These are phyloP conservation scores for Chaetomium strumarium DNA, from an alignment of 2,329 filamentous ascomycete species.

Conservation along the genomic window DNA sequence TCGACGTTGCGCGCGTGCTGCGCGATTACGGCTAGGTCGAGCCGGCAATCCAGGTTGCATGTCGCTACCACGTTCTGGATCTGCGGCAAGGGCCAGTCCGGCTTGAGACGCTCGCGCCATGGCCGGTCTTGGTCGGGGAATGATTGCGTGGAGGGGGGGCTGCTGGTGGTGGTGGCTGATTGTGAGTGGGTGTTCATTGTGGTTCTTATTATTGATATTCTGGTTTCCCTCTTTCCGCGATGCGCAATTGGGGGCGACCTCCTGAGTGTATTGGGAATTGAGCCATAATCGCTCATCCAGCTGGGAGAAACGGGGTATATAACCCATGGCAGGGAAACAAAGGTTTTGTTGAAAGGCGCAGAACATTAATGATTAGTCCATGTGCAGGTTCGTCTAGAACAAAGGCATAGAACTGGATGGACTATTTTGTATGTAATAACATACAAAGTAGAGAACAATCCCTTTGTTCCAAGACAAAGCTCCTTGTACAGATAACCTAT, in stretches of 20 bases:
- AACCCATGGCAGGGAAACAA: no score
- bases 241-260: no score
- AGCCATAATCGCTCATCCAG: no score
- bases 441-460: no score
- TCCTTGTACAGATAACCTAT: no score
- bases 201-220: neutral
- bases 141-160: neutral
- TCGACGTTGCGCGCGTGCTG: conserved; percentile 92
- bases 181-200: neutral
- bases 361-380: no score
- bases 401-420: no score
- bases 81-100: conserved; percentile 16
- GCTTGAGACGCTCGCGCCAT: conserved; percentile 4
- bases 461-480: no score
- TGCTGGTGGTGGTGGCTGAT: neutral
- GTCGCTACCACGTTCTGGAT: conserved; percentile 50
- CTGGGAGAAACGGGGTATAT: neutral
- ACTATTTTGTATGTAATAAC: no score
- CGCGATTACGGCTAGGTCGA: conserved; percentile 93
- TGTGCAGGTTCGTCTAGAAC: no score
- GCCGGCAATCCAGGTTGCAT: conserved; percentile 87
- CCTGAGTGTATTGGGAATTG: no score
- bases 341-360: no score
- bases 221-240: neutral
- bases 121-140: neutral